These are phyloP conservation scores for Naganishia kalamii DNA, from an alignment of 768 basidiomycete genomes.

Conservation along the genomic window DNA sequence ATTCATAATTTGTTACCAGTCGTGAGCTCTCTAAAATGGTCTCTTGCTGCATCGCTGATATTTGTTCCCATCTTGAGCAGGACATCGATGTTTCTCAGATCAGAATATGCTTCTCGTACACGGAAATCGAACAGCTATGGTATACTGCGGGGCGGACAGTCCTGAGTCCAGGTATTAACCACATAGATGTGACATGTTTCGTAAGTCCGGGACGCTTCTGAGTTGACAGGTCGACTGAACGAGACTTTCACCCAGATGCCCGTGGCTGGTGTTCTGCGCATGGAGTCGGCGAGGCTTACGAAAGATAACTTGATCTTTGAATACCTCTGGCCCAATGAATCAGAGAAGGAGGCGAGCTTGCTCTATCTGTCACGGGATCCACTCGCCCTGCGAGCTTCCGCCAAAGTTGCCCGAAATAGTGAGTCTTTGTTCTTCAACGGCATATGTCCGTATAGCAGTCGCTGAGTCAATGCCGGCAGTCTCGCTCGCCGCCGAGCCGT, in stretches of 20 bases:
- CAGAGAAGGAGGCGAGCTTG: conserved; percentile 33
- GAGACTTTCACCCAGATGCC: conserved; percentile 54
- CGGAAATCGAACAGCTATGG: conserved; percentile 59
- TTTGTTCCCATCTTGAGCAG: conserved; percentile 3
- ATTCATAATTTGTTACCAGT: conserved; percentile 43
- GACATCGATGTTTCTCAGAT: conserved; percentile 49
- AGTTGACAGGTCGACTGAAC: background rate
- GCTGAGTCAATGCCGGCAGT: conserved; percentile 24
- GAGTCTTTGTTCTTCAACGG: background rate
- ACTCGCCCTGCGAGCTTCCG: conserved; percentile 58
- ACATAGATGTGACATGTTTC: conserved; percentile 61
- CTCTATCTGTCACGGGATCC: conserved; percentile 62
- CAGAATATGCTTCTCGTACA: conserved; percentile 57
- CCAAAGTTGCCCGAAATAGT: conserved; percentile 48
- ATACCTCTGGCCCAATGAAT: conserved; percentile 15
- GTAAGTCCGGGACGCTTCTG: conserved; percentile 51
- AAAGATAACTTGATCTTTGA: conserved; percentile 22
- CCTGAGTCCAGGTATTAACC: conserved; percentile 59
- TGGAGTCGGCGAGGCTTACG: conserved; percentile 19
- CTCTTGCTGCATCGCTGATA: conserved; percentile 38
- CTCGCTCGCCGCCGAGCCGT: conserved; percentile 32
- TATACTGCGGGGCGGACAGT: conserved; percentile 52
- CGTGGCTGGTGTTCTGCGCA: conserved; percentile 58
- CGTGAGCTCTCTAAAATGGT: conserved; percentile 71
- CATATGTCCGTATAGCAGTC: background rate